Conservation (phyloP, 2,329 filamentous ascomycete genomes). For the Fusarium albidum region DNA sequence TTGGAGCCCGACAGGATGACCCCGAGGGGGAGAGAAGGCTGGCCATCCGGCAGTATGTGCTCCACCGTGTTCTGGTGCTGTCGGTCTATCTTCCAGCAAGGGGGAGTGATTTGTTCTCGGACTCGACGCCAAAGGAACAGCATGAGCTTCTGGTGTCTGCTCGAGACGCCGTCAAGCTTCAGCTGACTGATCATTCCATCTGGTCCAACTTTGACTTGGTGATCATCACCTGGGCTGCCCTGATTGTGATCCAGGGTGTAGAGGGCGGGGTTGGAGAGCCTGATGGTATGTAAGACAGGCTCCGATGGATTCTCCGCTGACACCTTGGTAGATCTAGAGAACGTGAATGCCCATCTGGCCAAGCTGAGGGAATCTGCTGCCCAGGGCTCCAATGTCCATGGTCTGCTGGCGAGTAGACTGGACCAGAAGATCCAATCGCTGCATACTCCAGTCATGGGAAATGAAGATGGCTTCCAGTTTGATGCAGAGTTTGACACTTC, state of each 20-base stretch:
- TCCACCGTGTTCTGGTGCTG: constrained; percentile 51
- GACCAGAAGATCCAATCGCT: too few species aligned
- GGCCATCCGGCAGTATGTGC: constrained; percentile 51
- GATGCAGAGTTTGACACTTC: too few species aligned
- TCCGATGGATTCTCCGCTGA: neutral
- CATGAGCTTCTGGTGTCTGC: constrained; percentile 52
- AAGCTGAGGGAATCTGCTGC: too few species aligned
- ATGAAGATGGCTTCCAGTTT: too few species aligned
- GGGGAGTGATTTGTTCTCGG: constrained; percentile 49
- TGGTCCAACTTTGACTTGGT: constrained; percentile 55
- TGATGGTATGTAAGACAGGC: constrained; percentile 46
- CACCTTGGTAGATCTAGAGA: too few species aligned
- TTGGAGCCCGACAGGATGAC: constrained; percentile 42
- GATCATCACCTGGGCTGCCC: constrained; percentile 54
- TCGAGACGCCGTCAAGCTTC: constrained; percentile 49
- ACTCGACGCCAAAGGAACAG: constrained; percentile 49
- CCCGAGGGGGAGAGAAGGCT: constrained; percentile 46
- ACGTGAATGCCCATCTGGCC: too few species aligned
- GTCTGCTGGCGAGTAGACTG: too few species aligned
- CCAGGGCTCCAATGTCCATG: too few species aligned
- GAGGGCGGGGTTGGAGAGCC: constrained; percentile 50
- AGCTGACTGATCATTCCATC: constrained; percentile 50
- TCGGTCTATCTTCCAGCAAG: constrained; percentile 54
- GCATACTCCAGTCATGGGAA: too few species aligned
- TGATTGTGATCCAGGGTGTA: constrained; percentile 53